Conservation (phyloP, 805 yeast genomes). For the Candida verbasci region DNA sequence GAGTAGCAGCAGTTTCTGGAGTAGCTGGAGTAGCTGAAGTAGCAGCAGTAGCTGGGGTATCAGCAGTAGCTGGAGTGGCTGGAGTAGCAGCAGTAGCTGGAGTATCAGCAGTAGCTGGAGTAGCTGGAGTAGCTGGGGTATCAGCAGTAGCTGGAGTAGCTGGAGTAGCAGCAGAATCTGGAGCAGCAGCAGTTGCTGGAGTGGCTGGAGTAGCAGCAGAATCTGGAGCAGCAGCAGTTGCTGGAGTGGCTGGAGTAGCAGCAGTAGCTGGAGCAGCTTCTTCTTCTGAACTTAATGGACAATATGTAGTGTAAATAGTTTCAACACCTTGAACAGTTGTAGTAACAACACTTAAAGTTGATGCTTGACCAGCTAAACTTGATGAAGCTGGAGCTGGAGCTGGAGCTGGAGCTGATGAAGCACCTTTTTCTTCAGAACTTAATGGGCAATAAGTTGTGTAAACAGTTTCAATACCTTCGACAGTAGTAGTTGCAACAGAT, state of each 20-base stretch:
- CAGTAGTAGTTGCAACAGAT: slow-evolving; percentile 28
- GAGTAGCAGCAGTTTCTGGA: slow-evolving; percentile 11
- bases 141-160: slow-evolving; percentile 9
- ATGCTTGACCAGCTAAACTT: slow-evolving; percentile 2
- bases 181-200: slow-evolving; percentile 3
- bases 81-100: slow-evolving; percentile 11
- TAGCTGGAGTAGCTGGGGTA: slow-evolving; percentile 9
- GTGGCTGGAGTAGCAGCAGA: slow-evolving; percentile 9
- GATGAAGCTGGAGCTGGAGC: slow-evolving; percentile 7
- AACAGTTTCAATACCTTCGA: slow-evolving; percentile 27
- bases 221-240: slow-evolving; percentile 7
- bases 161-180: slow-evolving; percentile 9
- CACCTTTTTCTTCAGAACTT: slow-evolving; percentile 17
- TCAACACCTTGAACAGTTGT: slow-evolving; percentile 29
- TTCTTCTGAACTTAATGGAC: slow-evolving; percentile 25
- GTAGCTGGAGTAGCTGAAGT: slow-evolving; percentile 7
- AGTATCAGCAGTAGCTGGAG: slow-evolving; percentile 11
- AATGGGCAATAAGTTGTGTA: slow-evolving; percentile 36
- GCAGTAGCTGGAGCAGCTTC: slow-evolving; percentile 8
- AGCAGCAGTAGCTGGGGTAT: slow-evolving; percentile 11
- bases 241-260: slow-evolving; percentile 7
- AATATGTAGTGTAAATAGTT: slow-evolving; percentile 34
- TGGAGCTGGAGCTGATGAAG: slow-evolving; percentile 5
- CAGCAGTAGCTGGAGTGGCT: slow-evolving; percentile 6
- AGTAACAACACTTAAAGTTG: slow-evolving; percentile 19